Conservation (phyloP, 768 basidiomycete genomes). For the Boletus patriciae region DNA sequence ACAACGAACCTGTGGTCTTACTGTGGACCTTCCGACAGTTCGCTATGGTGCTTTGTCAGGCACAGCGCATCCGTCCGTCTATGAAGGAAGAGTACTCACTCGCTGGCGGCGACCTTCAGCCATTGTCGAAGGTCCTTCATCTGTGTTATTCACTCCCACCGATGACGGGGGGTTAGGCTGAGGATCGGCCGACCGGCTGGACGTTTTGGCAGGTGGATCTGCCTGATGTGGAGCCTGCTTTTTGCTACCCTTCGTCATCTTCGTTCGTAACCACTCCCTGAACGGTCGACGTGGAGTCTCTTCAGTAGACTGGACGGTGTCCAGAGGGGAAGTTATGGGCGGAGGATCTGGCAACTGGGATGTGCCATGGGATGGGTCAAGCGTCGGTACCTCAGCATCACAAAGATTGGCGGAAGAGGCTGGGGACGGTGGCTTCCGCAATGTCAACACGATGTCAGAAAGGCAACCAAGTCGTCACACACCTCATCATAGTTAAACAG, state of each 20-base stretch:
- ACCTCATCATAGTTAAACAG: conserved; percentile 3
- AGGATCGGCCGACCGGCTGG: not conserved
- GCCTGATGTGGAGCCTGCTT: not conserved
- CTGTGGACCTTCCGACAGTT: not conserved
- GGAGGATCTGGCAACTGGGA: not conserved
- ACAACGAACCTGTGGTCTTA: not conserved
- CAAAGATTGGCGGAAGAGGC: not conserved
- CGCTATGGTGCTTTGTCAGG: not conserved
- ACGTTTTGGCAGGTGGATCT: not conserved
- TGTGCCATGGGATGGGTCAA: not conserved
- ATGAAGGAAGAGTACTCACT: not conserved
- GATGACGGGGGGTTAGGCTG: not conserved
- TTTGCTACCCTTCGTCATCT: not conserved
- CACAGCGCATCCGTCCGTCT: not conserved
- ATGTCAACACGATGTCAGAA: not conserved
- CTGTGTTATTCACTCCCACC: not conserved
- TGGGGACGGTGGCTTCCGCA: not conserved
- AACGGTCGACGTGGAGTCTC: not conserved
- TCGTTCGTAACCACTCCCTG: not conserved
- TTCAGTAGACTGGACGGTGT: not conserved
- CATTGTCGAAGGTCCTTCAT: not conserved
- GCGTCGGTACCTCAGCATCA: not conserved
- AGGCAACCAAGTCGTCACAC: not conserved
- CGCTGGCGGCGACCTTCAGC: not conserved
- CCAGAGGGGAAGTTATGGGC: not conserved